Base-by-base conservation (phyloP, 352 stramenopile species). In the Globisporangium acanthophoron region DNA sequence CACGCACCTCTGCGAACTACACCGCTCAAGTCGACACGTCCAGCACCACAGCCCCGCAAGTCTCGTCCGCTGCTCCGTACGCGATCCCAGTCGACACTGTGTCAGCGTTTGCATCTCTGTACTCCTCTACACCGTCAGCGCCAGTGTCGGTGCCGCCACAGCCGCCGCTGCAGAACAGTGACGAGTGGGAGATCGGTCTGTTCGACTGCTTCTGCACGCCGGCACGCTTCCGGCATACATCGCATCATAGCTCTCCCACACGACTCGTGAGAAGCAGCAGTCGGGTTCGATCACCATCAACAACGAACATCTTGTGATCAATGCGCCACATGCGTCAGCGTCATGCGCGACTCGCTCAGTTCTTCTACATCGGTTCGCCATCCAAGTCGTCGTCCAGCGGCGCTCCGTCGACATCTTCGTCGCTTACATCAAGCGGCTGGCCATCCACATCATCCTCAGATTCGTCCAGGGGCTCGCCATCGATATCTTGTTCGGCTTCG, bases 381-480 rank as follows among this genome's bases (percentile, higher is more conserved):
- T 79, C 67, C 46, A 85, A 51, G 39, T 62, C 58, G 5, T 62
- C 61, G 43, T 73, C 62, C 21, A 77, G 37, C 41, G 71, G 68
- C 33, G 64, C 59, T 0, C 71, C 69, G 54, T 80, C 66, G 2
- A 73, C 61, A 2, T 75, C 64, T 11, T 65, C 64, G 0, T 76
- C 55, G 0, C 55, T 64, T 3, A 47, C 53, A 43, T 74, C 64
- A 8, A 76, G 33, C 21, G 65, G 65, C n/a, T 62, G 57, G 33
- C 65, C 69, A 44, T 74, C 63, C 51, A 65, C n/a, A 31, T 69
- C 62, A 12, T 58, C 56, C 6, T 69, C 65, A n/a, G 75, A 55
- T 16, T 57, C 65, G 15, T 80, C 68, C 15, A 79, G 44, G 27
- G 70, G 67, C 44, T 77, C 73, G 31, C 71, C 75, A 65, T 84